Conservation (phyloP, 495 filamentous ascomycete species). For the Hyaloscypha bicolor region DNA sequence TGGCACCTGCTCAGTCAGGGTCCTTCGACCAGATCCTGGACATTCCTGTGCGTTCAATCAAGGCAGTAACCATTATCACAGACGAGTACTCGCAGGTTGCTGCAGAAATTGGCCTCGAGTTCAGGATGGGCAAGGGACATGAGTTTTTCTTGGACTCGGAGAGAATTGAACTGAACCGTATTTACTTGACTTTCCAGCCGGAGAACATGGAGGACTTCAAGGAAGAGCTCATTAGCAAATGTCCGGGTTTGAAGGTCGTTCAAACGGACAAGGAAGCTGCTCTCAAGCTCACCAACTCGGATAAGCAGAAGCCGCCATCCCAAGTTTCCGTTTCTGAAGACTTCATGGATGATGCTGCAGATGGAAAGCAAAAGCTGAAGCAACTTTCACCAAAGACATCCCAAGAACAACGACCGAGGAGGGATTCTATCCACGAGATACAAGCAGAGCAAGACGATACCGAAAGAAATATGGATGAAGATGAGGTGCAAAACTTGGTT, state of each 20-base stretch:
- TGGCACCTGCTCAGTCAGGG: background rate
- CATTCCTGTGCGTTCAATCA: background rate
- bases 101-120: background rate
- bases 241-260: background rate
- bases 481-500: background rate
- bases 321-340: background rate
- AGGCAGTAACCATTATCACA: background rate
- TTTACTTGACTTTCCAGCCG: background rate
- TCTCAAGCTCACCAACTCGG: background rate
- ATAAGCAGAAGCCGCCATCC: background rate
- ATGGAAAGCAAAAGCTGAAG: background rate
- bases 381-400: background rate
- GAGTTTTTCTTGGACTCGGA: conserved; percentile 1
- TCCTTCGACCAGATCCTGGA: background rate
- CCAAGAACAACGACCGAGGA: background rate
- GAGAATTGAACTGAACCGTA: background rate
- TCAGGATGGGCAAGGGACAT: background rate
- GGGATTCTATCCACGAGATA: background rate
- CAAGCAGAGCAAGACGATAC: background rate
- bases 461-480: background rate
- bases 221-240: background rate
- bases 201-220: background rate
- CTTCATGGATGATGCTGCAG: background rate
- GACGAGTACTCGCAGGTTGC: background rate
- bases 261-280: background rate